Evolutionary conservation across 345 rosid species (phyloP).

Genomic region (Gossypium longicalyx): DNA sequence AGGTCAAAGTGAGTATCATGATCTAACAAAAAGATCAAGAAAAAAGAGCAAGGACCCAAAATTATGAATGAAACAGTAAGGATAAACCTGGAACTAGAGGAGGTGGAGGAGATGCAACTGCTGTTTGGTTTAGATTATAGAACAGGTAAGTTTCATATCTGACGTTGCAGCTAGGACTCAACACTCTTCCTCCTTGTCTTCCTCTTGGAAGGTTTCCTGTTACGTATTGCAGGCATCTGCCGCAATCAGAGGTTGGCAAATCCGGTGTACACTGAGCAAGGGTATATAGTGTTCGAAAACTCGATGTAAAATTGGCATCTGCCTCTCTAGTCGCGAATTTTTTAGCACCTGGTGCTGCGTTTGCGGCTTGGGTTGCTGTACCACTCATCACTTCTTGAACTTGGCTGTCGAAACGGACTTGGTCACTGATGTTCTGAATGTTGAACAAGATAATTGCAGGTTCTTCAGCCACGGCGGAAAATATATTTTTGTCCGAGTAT

Average conservation of each 20-base stretch:
- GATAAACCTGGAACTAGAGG: not conserved
- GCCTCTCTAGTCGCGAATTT: not conserved
- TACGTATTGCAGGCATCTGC: not conserved
- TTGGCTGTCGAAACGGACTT: not conserved
- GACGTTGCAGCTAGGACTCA: constrained; percentile 14
- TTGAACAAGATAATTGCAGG: rapidly evolving
- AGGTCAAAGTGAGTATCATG: not conserved
- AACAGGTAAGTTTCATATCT: not conserved
- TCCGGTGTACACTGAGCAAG: constrained; percentile 5
- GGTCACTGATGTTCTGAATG: not conserved
- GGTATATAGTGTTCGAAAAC: not conserved
- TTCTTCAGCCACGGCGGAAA: not conserved
- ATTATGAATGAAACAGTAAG: not conserved
- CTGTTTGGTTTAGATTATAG: constrained; percentile 8
- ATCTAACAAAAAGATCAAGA: not conserved
- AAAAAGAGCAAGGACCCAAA: not conserved
- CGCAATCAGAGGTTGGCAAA: not conserved
- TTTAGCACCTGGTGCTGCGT: not conserved
- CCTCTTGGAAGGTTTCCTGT: not conserved
- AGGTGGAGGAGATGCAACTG: not conserved
- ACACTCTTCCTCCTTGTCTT: not conserved
- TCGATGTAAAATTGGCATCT: not conserved
- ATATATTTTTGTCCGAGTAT: not conserved
- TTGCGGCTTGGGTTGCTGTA: not conserved
- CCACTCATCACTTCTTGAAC: not conserved